These are phyloP conservation scores for Venturiaceae sp. DNA, from an alignment of 2,329 filamentous ascomycete genomes.

Conservation along the genomic window DNA sequence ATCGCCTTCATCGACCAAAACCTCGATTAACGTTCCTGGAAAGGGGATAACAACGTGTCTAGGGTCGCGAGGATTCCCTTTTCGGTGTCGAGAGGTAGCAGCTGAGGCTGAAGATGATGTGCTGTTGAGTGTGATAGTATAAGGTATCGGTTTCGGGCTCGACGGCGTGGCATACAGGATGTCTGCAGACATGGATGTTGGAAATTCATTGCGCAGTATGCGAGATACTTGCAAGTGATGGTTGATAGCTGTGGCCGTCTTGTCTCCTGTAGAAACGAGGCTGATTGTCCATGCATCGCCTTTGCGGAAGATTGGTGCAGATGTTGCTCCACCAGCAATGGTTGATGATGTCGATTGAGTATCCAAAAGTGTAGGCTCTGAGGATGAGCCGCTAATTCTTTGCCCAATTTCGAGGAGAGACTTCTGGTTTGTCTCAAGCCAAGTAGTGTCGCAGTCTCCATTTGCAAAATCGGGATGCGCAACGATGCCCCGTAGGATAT, in stretches of 20 bases:
- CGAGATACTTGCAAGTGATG: slow-evolving; percentile 46
- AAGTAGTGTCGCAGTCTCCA: slow-evolving; percentile 44
- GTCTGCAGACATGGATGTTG: slow-evolving; percentile 43
- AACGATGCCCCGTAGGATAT: slow-evolving; percentile 44
- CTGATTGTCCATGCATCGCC: slow-evolving; percentile 49
- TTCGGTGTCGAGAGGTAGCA: slow-evolving; percentile 31
- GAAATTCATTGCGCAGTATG: slow-evolving; percentile 52
- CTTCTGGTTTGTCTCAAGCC: slow-evolving; percentile 44
- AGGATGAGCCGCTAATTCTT: slow-evolving; percentile 16
- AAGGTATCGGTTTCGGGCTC: slow-evolving; percentile 21
- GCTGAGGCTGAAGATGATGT: slow-evolving; percentile 33
- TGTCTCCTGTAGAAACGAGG: slow-evolving; percentile 26
- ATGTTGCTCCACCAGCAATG: slow-evolving; percentile 16
- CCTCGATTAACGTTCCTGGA: slow-evolving; percentile 49
- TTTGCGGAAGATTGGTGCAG: slow-evolving; percentile 40
- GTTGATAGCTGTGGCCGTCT: slow-evolving; percentile 9
- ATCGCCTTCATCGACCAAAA: slow-evolving; percentile 46
- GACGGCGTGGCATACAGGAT: slow-evolving; percentile 37
- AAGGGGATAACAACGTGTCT: slow-evolving; percentile 47
- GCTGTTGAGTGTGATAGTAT: slow-evolving; percentile 34
- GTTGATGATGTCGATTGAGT: slow-evolving; percentile 7
- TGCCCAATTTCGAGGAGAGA: slow-evolving; percentile 27
- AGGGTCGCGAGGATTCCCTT: slow-evolving; percentile 39
- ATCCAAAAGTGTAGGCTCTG: slow-evolving; percentile 9
- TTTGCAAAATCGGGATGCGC: slow-evolving; percentile 38